Base-by-base conservation (phyloP, 2,329 filamentous ascomycete genomes). In the Alternaria metachromatica region DNA sequence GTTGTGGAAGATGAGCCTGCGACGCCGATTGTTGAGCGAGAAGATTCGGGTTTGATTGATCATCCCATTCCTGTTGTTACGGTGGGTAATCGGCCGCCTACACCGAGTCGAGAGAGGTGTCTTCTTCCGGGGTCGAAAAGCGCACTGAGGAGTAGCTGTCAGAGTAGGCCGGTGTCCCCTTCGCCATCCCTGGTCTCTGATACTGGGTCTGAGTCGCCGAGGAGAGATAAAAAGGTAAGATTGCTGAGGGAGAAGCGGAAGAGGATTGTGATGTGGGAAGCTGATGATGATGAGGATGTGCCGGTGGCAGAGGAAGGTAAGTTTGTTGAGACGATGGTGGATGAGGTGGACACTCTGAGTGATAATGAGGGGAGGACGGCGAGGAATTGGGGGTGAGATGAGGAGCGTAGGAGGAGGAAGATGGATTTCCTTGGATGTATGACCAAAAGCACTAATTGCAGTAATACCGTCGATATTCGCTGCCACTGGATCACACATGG, bases 361-460 rank as follows among this genome's bases (percentile, higher is more conserved):
- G 57, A 60, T 28, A 60, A 55, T 26, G 57, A 60, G n/a, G 57
- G 49, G 10, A 54, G 43, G 41, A 48, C 57, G 12, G 18, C 48
- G 13, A 44, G 18, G 25, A 59, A 26, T 11, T 30, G 46, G 13
- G 9, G 11, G 4, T 33, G 21, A 20, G 3, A 4, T 26, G 21
- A 18, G 1, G 26, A 11, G n/a, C n/a, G n/a, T n/a, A 28, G 26
- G 26, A 9, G 9, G 9, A 26, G 25, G 4, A 9, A 10, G 9
- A 26, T 10, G 25, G 25, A 8, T 26, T 26, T 26, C 25, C 25
- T 26, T 26, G 25, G 25, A 26, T 26, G 9, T 26, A 10, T 26
- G 25, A 3, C 25, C 9, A 26, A 26, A 10, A 26, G 26, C 26
- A 28, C 9, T 28, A 28, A 11, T 28, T 37, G 33, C 44, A n/a